Evolutionary conservation across 768 basidiomycete genomes (phyloP), one percentile per base, ranked within the genome.

Genomic region (Tricholoma bakamatsutake): DNA sequence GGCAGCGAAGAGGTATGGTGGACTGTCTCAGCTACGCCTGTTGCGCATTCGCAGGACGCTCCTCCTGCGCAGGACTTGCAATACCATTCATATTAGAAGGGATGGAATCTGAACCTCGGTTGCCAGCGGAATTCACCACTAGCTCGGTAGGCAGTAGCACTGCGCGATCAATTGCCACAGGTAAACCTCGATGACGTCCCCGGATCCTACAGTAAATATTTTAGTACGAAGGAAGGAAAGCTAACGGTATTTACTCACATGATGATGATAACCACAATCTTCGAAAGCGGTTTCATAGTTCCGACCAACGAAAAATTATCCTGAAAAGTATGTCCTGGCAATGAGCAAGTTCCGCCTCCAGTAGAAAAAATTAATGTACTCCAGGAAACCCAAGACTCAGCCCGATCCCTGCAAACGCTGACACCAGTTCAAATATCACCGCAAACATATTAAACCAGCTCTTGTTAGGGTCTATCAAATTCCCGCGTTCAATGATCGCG

Each of bases 141-240:
- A 76, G 61, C 33, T 76, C 75, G 18, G 50, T 66, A 7, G 75
- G 75, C 2, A 75, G 62, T 24, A 73, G 53, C 3, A 76, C 71
- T 9, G 85, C 83, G 50, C 84, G 76, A 69, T 87, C 84, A 13
- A 88, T 77, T 3, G 84, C 84, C 11, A 86, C 80, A 37, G 85
- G 85, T 4, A 87, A 61, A 2, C 87, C 88, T 61, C 88, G 76
- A 68, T 90, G 88, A 15, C 87, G 73, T 0, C 88, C 87, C 47
- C 89, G 81, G 35, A 92, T 69, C 78, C 78, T 80, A 53, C 1
- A 50, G 28, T 28, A 31, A 34, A 31, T 13, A 9, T 30, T 43
- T 42, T 34, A 45, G 40, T 51, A 33, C 24, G 21, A 5, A 17
- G 43, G 37, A 13, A 33, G 10, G 40, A 39, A n/a, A 49, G 5